Percentiles rank a stretch among this genome's conserved stretches.
These are phyloP conservation scores for Chloromonas sp. DNA, from an alignment of 163 green algal species.

Conservation along the genomic window DNA sequence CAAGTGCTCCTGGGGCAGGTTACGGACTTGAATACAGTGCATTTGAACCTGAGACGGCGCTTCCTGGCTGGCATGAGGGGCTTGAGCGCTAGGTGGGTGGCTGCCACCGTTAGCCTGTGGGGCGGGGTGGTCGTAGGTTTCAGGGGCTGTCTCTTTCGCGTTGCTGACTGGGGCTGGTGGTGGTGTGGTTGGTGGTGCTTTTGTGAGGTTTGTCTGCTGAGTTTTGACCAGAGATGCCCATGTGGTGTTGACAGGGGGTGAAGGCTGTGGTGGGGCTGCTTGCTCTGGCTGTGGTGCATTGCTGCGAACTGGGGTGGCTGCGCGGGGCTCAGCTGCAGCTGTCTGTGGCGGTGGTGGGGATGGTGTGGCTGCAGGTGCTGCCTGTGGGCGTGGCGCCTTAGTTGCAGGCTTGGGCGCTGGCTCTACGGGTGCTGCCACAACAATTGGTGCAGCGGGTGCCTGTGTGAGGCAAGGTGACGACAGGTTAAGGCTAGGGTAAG, in stretches of 20 bases:
- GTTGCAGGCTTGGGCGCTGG: neutral
- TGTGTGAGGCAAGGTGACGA: neutral
- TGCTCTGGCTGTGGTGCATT: neutral
- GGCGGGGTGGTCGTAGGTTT: too few species aligned
- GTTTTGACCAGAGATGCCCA: too few species aligned
- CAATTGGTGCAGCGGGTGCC: neutral
- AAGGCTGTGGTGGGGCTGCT: neutral
- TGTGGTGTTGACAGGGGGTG: neutral
- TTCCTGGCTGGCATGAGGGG: too few species aligned
- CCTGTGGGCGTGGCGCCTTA: neutral
- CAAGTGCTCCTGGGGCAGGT: slow-evolving; percentile 3
- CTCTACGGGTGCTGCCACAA: neutral
- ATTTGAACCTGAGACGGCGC: neutral
- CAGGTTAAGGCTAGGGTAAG: too few species aligned
- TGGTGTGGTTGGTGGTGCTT: too few species aligned
- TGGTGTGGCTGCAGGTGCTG: neutral
- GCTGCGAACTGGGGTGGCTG: slow-evolving; percentile 2
- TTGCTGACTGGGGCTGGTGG: too few species aligned
- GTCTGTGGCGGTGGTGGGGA: neutral
- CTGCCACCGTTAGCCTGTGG: too few species aligned
- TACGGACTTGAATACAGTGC: neutral
- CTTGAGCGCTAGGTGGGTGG: too few species aligned
- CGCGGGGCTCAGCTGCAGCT: neutral
- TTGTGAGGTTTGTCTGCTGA: too few species aligned
- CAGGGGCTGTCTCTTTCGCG: too few species aligned